These are phyloP conservation scores for Leccinum olivaceoglutinosum DNA, from an alignment of 1,284 basidiomycete species.

Conservation along the genomic window DNA sequence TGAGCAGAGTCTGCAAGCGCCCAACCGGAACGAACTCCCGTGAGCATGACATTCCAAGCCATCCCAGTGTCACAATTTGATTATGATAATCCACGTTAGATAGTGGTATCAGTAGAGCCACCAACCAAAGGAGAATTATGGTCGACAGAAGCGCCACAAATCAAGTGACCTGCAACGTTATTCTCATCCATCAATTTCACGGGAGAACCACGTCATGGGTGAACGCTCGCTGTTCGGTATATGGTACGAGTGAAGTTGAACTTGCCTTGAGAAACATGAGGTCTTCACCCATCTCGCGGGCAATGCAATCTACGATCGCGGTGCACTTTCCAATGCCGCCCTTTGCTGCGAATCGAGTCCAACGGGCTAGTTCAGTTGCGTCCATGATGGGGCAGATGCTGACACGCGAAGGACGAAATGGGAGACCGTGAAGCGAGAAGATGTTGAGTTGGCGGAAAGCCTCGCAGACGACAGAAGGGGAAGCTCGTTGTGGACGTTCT, in stretches of 20 bases:
- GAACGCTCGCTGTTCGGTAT: not conserved
- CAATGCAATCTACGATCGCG: conserved; percentile 71
- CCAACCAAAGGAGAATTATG: not conserved
- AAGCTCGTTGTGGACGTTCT: too few relatives aligned
- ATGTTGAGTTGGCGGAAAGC: too few relatives aligned
- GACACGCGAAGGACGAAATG: not conserved
- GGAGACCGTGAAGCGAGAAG: conserved; percentile 19
- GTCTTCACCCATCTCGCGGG: conserved; percentile 65
- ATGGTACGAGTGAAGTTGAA: not conserved
- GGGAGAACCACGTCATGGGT: not conserved
- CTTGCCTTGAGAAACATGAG: conserved; percentile 83
- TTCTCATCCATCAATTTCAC: not conserved
- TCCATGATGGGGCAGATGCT: conserved; percentile 43
- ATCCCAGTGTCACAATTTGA: not conserved
- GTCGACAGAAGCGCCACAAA: too few relatives aligned
- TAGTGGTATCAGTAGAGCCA: not conserved
- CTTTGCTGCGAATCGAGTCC: conserved; percentile 38
- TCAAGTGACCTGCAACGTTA: not conserved
- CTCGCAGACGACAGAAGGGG: too few relatives aligned
- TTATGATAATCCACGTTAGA: not conserved
- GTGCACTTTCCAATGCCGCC: conserved; percentile 13
- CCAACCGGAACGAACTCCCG: not conserved
- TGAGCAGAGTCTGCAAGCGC: too few relatives aligned
- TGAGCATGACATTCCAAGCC: not conserved
- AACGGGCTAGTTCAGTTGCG: conserved; percentile 64